Evolutionary conservation across 139 green algal genomes (phyloP).

Genomic region (Auxenochlorella pyrenoidosa): DNA sequence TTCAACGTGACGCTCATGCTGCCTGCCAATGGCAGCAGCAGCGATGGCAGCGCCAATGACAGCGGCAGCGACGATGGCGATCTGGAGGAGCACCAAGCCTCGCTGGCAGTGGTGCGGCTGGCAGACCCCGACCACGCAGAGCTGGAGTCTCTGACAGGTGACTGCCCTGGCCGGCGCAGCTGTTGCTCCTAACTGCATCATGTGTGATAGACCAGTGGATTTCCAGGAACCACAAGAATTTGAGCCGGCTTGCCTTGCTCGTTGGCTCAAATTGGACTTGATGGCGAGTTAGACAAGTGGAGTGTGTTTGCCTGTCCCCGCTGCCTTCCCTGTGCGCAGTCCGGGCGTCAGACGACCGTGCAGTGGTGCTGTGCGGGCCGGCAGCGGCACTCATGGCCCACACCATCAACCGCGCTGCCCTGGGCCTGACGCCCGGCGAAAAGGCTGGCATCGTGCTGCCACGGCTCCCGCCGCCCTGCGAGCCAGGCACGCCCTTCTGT

Average conservation of each 20-base stretch:
- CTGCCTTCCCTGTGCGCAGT: background rate
- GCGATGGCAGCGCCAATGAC: background rate
- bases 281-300: too few species aligned
- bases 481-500: background rate
- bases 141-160: constrained; percentile 41
- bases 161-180: background rate
- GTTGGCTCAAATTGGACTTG: too few species aligned
- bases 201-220: too few species aligned
- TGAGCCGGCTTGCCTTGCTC: too few species aligned
- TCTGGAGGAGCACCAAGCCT: background rate
- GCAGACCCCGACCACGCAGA: constrained; percentile 41
- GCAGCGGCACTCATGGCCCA: background rate
- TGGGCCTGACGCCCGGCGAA: background rate
- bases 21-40: background rate
- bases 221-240: too few species aligned
- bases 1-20: constrained; percentile 38
- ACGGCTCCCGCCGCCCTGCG: background rate
- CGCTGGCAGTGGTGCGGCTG: constrained; percentile 48
- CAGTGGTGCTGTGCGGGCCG: constrained; percentile 3
- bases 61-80: background rate
- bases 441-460: background rate
- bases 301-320: too few species aligned
- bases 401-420: background rate
- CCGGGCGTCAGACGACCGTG: background rate
- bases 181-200: background rate